phyloP scores from a whole-genome alignment of 2,329 filamentous ascomycete genomes.

The Penicillium griseofulvum region DNA sequence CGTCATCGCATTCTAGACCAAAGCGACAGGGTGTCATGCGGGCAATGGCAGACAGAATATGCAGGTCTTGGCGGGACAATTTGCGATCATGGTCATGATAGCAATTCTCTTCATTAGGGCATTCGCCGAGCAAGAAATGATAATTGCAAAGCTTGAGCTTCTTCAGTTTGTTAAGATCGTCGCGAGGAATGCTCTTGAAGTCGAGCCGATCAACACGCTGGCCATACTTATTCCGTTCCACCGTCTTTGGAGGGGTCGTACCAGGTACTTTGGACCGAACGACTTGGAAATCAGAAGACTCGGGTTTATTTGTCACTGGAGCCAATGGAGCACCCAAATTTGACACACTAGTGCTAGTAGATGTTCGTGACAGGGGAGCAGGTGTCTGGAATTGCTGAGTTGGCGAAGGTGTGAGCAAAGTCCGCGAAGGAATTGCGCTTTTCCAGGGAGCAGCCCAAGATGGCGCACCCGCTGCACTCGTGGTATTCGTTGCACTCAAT shows the following conservation, averaged over 20 bases:
- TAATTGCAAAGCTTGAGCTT: constrained; percentile 64
- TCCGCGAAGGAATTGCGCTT: constrained; percentile 28
- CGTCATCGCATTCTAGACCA: constrained; percentile 57
- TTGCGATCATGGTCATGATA: constrained; percentile 54
- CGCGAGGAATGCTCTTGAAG: constrained; percentile 52
- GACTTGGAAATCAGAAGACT: constrained; percentile 40
- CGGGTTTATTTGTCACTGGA: constrained; percentile 35
- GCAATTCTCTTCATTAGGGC: constrained; percentile 54
- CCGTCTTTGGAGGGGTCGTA: constrained; percentile 31
- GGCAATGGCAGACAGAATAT: constrained; percentile 57
- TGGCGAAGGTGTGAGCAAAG: constrained; percentile 38
- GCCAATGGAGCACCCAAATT: constrained; percentile 35
- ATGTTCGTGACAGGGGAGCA: constrained; percentile 35
- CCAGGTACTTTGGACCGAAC: constrained; percentile 36
- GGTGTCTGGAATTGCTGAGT: constrained; percentile 28
- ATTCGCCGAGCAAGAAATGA: constrained; percentile 58
- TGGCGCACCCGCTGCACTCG: constrained; percentile 15
- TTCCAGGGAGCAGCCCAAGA: constrained; percentile 36
- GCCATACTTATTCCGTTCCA: constrained; percentile 58
- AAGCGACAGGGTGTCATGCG: constrained; percentile 62
- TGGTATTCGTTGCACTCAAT: neutral
- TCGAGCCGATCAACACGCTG: constrained; percentile 57
- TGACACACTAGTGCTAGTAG: constrained; percentile 41
- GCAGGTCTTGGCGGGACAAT: constrained; percentile 53
- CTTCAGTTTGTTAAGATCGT: constrained; percentile 60